Percentiles rank a stretch among this genome's conserved stretches.
phyloP scores from a whole-genome alignment of 83 land plant genomes.

The Picea mariana region DNA sequence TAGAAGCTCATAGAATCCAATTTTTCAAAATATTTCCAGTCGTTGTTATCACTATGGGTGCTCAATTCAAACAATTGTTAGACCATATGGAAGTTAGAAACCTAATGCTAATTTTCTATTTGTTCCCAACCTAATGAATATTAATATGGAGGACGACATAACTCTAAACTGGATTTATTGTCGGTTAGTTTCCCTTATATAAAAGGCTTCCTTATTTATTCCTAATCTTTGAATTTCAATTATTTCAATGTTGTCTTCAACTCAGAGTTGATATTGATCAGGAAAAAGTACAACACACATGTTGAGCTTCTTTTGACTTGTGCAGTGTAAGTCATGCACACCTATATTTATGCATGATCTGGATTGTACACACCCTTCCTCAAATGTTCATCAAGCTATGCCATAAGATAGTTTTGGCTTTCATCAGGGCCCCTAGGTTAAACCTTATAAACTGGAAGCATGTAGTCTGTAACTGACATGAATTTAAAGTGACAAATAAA shows the following conservation, averaged over 20 bases:
- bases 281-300: neutral
- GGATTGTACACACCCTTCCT: neutral
- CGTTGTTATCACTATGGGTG: too few relatives aligned
- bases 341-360: neutral
- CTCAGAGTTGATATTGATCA: neutral
- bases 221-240: neutral
- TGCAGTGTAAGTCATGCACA: too few relatives aligned
- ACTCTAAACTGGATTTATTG: neutral
- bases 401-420: neutral
- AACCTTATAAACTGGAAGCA: neutral
- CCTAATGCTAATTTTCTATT: neutral
- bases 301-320: neutral
- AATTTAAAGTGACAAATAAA: neutral
- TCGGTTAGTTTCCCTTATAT: neutral
- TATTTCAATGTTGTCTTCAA: neutral
- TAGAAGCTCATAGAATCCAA: too few relatives aligned
- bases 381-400: neutral
- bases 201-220: neutral
- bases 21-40: too few relatives aligned
- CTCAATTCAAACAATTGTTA: too few relatives aligned
- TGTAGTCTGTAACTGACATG: neutral
- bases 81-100: neutral
- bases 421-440: neutral
- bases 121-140: neutral
- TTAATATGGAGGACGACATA: neutral